Evolutionary conservation across 257 asterid genomes (phyloP), one percentile per base, ranked within the genome.

Genomic region (Leptodermis oblonga): DNA sequence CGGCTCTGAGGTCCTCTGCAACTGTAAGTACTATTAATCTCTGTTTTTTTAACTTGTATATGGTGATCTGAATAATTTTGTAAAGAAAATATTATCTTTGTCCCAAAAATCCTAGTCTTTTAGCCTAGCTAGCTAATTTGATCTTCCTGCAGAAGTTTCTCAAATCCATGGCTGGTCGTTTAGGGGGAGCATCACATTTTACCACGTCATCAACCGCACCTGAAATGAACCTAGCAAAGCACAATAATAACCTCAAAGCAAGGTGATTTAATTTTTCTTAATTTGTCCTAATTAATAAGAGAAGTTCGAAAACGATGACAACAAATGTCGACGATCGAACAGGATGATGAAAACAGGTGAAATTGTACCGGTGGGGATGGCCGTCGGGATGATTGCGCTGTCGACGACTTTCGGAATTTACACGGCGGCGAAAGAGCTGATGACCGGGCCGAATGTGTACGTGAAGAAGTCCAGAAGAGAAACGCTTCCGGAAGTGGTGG

Each of bases 401-500:
- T 76, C 92, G 0, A 36, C 64, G 2, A 73, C 84, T 13, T 73
- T 90, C 3, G 97, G 89, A 1, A 0, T 74, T 3, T 82, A 81
- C 67, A 88, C 94, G 0, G 85, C 79, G 0, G 22, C 46, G 75
- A 90, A 86, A 37, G 88, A 88, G 73, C 77, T 88, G 23, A 67
- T 82, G 49, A 65, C 74, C 3, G 81, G 85, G 5, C 97, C 97
- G 2, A 86, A 88, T 31, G 96, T 88, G 14, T 69, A 18, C 18
- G 72, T 88, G 48, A 82, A 79, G 73, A 90, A 90, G 68, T 84
- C 90, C 9, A 78, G 85, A 22, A 77, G 97, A 74, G 90, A 84
- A 63, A 88, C 87, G 0, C 9, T 90, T 0, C 94, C 92, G 23
- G 94, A 90, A 73, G 80, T 85, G 61, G 83, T 64, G 67, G 90